These are phyloP conservation scores for Cladochytrium replicatum DNA, from an alignment of 192 early-diverging fungal species.

Conservation along the genomic window DNA sequence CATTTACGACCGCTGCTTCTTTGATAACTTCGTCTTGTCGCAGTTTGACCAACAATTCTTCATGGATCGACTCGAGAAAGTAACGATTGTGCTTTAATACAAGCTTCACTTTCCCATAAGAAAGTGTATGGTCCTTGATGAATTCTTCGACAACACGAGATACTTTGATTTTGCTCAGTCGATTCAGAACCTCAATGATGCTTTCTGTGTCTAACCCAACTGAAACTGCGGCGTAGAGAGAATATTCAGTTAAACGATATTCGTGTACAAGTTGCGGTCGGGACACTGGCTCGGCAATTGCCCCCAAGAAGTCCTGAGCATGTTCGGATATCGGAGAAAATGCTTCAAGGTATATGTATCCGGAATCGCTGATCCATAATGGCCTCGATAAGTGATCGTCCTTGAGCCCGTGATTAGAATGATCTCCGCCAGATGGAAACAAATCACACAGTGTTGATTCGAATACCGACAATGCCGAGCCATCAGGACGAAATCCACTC, in stretches of 20 bases:
- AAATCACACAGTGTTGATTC: too few species aligned
- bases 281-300: slow-evolving; percentile 87
- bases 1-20: slow-evolving; percentile 51
- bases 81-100: slow-evolving; percentile 91
- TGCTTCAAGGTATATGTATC: slow-evolving; percentile 85
- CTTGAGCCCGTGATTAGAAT: slow-evolving; percentile 76
- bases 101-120: slow-evolving; percentile 93
- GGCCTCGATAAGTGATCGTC: slow-evolving; percentile 79
- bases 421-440: too few species aligned
- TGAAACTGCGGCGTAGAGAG: slow-evolving; percentile 92
- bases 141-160: slow-evolving; percentile 66
- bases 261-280: slow-evolving; percentile 58
- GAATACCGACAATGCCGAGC: too few species aligned
- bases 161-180: slow-evolving; percentile 70
- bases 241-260: slow-evolving; percentile 90
- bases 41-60: slow-evolving; percentile 68
- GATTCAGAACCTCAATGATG: slow-evolving; percentile 84
- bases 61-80: slow-evolving; percentile 83
- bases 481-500: too few species aligned
- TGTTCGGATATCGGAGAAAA: slow-evolving; percentile 95
- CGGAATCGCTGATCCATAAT: slow-evolving; percentile 76
- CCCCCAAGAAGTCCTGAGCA: slow-evolving; percentile 83
- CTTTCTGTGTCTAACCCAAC: slow-evolving; percentile 85
- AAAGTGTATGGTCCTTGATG: slow-evolving; percentile 71
- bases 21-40: slow-evolving; percentile 60